These are phyloP conservation scores for Raffaelea albimanens DNA, from an alignment of 2,329 filamentous ascomycete species.

Conservation along the genomic window DNA sequence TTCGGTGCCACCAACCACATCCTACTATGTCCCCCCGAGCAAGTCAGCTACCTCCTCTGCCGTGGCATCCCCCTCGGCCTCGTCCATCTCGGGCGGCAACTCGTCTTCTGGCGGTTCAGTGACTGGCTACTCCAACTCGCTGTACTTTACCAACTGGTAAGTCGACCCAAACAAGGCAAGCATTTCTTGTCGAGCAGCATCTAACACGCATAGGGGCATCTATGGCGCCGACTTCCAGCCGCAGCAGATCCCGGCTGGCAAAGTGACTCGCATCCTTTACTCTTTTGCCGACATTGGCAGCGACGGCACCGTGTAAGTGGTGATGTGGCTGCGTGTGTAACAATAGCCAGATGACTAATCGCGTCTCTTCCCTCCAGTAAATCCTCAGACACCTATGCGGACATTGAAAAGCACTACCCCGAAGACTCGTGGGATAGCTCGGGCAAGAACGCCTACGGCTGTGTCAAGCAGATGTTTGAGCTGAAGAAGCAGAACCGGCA, in stretches of 20 bases:
- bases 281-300: slow-evolving; percentile 37
- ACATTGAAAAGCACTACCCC: slow-evolving; percentile 59
- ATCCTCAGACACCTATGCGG: slow-evolving; percentile 54
- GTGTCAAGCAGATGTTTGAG: slow-evolving; percentile 65
- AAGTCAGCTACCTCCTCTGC: too few relatives aligned
- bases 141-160: slow-evolving; percentile 49
- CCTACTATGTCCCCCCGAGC: too few relatives aligned
- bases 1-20: background rate
- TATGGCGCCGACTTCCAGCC: slow-evolving; percentile 46
- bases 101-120: background rate
- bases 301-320: slow-evolving; percentile 39
- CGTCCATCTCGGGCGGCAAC: slow-evolving; percentile 7
- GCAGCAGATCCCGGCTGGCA: slow-evolving; percentile 54
- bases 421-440: slow-evolving; percentile 51
- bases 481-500: slow-evolving; percentile 69
- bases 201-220: slow-evolving; percentile 23
- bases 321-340: slow-evolving; percentile 2
- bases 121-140: slow-evolving; percentile 24
- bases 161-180: too few relatives aligned
- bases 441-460: slow-evolving; percentile 63
- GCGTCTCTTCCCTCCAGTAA: slow-evolving; percentile 15
- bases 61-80: background rate
- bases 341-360: too few relatives aligned
- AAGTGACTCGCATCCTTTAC: slow-evolving; percentile 67
- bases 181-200: background rate